Base-by-base conservation (phyloP, 73 alveolate genomes). In the Paramecium biaurelia region DNA sequence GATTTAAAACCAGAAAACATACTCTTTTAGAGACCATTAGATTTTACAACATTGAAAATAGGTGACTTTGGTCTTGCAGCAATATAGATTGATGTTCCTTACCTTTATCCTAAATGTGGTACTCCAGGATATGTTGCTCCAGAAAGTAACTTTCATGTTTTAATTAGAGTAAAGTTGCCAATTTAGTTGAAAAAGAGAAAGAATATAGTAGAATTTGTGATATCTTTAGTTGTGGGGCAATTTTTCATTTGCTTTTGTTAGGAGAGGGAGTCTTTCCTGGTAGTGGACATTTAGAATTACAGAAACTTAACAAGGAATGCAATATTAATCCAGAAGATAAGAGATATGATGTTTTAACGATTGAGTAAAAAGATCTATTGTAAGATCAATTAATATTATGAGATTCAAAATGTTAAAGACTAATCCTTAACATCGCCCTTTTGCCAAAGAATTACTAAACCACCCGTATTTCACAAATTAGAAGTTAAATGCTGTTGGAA, bases 61-160 rank as follows among this genome's bases (percentile, higher is more conserved):
- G 93, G 93, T 0, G 94, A 89, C 82, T 89, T 92, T 86, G 95
- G 95, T 20, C 92, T 92, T 18, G 15, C 74, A 4, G 57, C 67
- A 14, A 14, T 84, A 24, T 24, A 41, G 14, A 26, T 11, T 76
- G 85, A 49, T 12, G 20, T 5, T 37, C 76, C 92, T 26, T 45
- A 92, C 9, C 38, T 53, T 18, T 45, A 59, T 43, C 93, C 79
- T n/a, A 58, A 89, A 68, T 92, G 96, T 72, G 96, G 96, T 7
- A 88, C 96, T 28, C 96, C 96, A 28, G 96, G 96, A 24, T 92
- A 88, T 92, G 92, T 92, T 38, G 96, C 95, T 18, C 96, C 96
- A 35, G 96, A 92, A 53, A 63, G 87, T 74, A 74, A 37, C 1
- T 1, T 63, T 2, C 10, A 37, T 74, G 28, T 34, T 14, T 34